phyloP scores from a whole-genome alignment of 2,329 filamentous ascomycete species.

The Colletotrichum endophyticum region DNA sequence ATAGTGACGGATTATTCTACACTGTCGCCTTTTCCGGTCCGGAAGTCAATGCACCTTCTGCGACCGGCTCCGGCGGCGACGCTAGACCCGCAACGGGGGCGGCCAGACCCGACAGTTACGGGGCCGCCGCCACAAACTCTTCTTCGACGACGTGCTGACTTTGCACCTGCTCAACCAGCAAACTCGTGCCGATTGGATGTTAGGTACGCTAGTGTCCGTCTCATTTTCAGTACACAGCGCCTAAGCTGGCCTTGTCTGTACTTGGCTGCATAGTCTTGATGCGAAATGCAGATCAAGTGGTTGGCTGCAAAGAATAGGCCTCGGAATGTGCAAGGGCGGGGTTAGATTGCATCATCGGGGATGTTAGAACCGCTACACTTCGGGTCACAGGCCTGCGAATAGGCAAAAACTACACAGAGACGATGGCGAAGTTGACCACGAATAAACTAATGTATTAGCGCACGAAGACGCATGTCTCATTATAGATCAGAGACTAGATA shows the following conservation, averaged over 20 bases:
- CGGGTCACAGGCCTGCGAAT: background rate
- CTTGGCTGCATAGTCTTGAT: rapidly evolving
- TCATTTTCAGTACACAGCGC: background rate
- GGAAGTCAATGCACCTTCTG: background rate
- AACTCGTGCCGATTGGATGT: background rate
- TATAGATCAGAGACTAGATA: background rate
- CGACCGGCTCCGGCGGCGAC: background rate
- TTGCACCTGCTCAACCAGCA: background rate
- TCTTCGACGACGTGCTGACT: background rate
- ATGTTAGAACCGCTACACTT: rapidly evolving
- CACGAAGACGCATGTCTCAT: background rate
- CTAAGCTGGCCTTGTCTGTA: rapidly evolving
- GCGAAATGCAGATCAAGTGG: background rate
- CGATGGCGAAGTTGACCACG: background rate
- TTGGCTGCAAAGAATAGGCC: background rate
- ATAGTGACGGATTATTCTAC: rapidly evolving
- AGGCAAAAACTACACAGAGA: too few relatives aligned
- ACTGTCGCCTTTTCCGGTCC: background rate
- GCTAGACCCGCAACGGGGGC: background rate
- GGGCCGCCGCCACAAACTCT: background rate
- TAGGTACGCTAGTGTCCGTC: background rate
- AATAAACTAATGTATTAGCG: background rate
- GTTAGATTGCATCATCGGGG: background rate
- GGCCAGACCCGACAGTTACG: background rate
- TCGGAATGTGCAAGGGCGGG: background rate